Base-by-base conservation (phyloP, 2,329 filamentous ascomycete species). In the Fusarium drepaniforme region DNA sequence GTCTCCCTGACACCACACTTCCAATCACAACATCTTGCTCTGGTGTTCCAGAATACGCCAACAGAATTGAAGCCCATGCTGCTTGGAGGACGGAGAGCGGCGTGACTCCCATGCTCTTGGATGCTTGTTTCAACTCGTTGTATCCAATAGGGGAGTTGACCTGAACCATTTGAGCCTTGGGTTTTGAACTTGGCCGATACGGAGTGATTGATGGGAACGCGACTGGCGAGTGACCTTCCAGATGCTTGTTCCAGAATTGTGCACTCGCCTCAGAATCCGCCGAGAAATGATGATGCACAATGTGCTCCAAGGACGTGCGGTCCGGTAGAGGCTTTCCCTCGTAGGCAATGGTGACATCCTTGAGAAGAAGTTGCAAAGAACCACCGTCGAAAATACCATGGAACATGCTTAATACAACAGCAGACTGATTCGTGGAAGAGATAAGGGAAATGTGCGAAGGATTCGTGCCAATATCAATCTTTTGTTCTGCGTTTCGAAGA, bases 181-280 rank as follows among this genome's bases (percentile, higher is more conserved):
- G 37, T 15, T 40, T 64, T 30, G 62, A 44, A 18, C 18, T 18
- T 3, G 49, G 37, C 3, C 25, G 35, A 57, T 46, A 16, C 3
- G 62, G 37, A 18, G 49, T 64, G 25, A 64, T 12, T 25, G 62
- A 57, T n/a, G 62, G 62, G 49, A 64, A 64, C n/a, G 37, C 49
- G n/a, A 44, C 49, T 44, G 62, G 49, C 3, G 62, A 64, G 25
- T 64, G 15, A 4, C 49, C 37, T 44, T 64, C 49, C 11, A 64
- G 49, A 57, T 64, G 37, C n/a, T 46, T 64, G n/a, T 64, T 64
- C 62, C 62, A 64, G 62, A 64, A 64, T 35, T 23, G 18, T 53
- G 62, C 37, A 30, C 16, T 57, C 25, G 49, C 62, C 16, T 57
- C 37, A 11, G 23, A 44, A 30, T 64, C 49, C 7, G 49, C 49